These are phyloP conservation scores for Herpetomonas samuelpessoai DNA, from an alignment of 208 protist species.

Conservation along the genomic window DNA sequence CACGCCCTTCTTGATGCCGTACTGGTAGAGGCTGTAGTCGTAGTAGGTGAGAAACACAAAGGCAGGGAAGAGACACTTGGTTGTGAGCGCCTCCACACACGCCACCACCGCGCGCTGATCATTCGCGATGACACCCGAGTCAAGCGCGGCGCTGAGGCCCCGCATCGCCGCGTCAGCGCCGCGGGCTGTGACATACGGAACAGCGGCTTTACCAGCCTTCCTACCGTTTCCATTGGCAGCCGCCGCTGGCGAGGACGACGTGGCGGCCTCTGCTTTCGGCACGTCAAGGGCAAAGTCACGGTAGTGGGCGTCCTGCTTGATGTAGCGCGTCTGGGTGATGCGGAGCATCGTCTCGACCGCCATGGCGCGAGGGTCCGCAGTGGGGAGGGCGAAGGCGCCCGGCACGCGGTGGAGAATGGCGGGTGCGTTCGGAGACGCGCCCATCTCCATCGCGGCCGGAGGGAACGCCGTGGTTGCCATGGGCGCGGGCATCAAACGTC, in stretches of 20 bases:
- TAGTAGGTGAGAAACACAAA: conserved; percentile 72
- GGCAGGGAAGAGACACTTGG: conserved; percentile 63
- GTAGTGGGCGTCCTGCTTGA: conserved; percentile 31
- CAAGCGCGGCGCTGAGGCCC: conserved; percentile 27
- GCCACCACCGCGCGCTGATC: conserved; percentile 24
- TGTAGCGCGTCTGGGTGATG: conserved; percentile 39
- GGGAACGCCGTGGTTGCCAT: too few species aligned
- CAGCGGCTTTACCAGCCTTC: conserved; percentile 1
- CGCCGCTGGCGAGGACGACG: too few species aligned
- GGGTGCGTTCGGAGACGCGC: background rate
- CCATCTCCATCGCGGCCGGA: too few species aligned
- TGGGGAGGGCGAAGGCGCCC: conserved; percentile 52
- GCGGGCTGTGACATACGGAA: conserved; percentile 10
- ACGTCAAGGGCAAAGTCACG: conserved; percentile 24
- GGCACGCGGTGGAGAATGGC: conserved; percentile 25
- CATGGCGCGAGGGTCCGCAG: conserved; percentile 64
- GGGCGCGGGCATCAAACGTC: too few species aligned
- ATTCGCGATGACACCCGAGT: conserved; percentile 29
- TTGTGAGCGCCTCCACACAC: conserved; percentile 48
- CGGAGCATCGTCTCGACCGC: conserved; percentile 71
- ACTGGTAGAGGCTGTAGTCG: conserved; percentile 43
- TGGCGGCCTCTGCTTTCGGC: background rate
- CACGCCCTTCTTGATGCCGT: conserved; percentile 42
- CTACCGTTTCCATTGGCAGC: background rate
- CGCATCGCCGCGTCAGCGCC: conserved; percentile 44